Evolutionary conservation across 176 grass and related monocot genomes (phyloP), one percentile per base, ranked within the genome.

Genomic region (Musa beccarii): DNA sequence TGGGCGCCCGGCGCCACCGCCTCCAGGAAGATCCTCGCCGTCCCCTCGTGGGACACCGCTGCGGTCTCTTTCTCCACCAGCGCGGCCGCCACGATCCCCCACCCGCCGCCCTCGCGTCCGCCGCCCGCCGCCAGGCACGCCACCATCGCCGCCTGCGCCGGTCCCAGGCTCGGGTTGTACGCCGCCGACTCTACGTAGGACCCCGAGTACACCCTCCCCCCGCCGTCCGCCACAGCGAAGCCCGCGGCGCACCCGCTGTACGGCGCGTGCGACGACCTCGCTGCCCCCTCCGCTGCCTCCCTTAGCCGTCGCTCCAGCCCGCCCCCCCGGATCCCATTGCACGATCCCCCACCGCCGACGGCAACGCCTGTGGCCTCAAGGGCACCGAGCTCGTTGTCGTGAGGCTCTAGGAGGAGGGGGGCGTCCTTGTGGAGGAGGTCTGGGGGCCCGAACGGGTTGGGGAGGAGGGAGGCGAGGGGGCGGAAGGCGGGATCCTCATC

Each of bases 161-260:
- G 93, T 11, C 87, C 85, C 25, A 96, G 85, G 8, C 87, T 92
- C 11, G 93, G 93, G 73, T 96, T 96, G 75, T 92, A 96, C 53
- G 93, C 93, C 2, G 93, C 93, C 0, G 89, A 92, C 62, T 96
- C 93, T 0, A 79, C 73, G 80, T 86, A 92, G 0, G 89, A 80
- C 14, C 93, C 89, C 26, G 83, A 83, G 76, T 90, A 90, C 70
- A 96, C 88, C 75, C 56, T 78, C n/a, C 89, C 89, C 19, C 80
- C 83, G 0, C 73, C 61, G 83, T 92, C 89, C 23, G 79, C 93
- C 73, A 96, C 89, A 17, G 93, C 81, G 72, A 96, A 92, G 10
- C 93, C 93, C 64, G 93, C 78, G 16, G 93, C 71, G 49, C 89
- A 96, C 52, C 68, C 73, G 78, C 93, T 96, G 78, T 96, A 96